Percentiles rank a stretch among this genome's conserved stretches.
These are phyloP conservation scores for Tetrapisispora arboricola DNA, from an alignment of 805 yeast genomes.

Conservation along the genomic window DNA sequence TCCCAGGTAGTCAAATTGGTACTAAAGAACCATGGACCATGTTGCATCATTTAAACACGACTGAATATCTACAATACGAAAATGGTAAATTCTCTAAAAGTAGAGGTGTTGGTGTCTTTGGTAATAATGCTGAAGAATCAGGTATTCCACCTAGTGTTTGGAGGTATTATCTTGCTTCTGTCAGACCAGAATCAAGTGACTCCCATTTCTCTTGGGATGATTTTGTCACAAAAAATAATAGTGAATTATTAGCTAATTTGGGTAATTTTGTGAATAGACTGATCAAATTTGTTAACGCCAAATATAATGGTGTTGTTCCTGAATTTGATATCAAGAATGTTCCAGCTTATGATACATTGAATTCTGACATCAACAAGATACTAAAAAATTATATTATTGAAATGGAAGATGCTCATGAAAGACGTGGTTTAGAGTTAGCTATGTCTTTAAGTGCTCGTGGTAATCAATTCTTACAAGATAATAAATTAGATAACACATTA, in stretches of 20 bases:
- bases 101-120: constrained; percentile 97
- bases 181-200: constrained; percentile 93
- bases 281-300: constrained; percentile 80
- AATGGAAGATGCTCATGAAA: constrained; percentile 70
- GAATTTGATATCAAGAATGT: constrained; percentile 40
- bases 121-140: constrained; percentile 91
- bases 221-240: constrained; percentile 86
- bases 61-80: constrained; percentile 95
- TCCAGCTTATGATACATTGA: constrained; percentile 37
- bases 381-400: constrained; percentile 52
- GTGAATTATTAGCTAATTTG: constrained; percentile 86
- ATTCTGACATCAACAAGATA: constrained; percentile 51
- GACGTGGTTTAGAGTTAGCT: constrained; percentile 85
- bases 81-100: constrained; percentile 97
- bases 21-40: constrained; percentile 84
- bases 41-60: constrained; percentile 82
- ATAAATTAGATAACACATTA: constrained; percentile 82
- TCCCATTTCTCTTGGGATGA: constrained; percentile 97
- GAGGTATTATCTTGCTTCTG: constrained; percentile 89
- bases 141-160: constrained; percentile 89
- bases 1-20: constrained; percentile 89
- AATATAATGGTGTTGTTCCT: constrained; percentile 87
- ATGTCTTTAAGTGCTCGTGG: constrained; percentile 90
- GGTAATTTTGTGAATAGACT: constrained; percentile 96
- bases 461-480: constrained; percentile 90